phyloP scores from a whole-genome alignment of 2,329 filamentous ascomycete species.

The Fusarium domesticum region DNA sequence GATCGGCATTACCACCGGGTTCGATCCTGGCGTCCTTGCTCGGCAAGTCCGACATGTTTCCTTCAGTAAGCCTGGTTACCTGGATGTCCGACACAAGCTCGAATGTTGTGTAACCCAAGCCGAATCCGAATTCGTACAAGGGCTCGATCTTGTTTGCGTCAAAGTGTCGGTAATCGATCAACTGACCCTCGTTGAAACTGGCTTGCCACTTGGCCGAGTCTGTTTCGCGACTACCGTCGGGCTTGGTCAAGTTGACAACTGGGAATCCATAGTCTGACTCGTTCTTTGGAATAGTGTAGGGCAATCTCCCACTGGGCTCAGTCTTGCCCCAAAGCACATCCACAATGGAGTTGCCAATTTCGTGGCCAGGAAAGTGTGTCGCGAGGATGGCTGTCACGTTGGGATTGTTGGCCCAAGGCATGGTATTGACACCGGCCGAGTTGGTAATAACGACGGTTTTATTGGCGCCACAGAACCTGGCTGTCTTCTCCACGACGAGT shows the following conservation, averaged over 20 bases:
- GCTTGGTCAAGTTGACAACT: constrained; percentile 41
- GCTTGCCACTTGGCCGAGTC: constrained; percentile 42
- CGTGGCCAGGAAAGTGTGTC: constrained; percentile 69
- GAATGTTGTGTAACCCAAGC: constrained; percentile 66
- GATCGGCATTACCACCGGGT: constrained; percentile 55
- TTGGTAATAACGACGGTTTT: constrained; percentile 67
- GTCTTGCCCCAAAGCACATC: constrained; percentile 67
- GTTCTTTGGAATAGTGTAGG: constrained; percentile 67
- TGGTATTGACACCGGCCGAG: constrained; percentile 65
- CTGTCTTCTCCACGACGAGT: constrained; percentile 58
- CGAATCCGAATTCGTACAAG: constrained; percentile 65
- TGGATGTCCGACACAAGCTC: constrained; percentile 42
- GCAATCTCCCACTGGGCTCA: constrained; percentile 65
- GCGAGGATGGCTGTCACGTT: constrained; percentile 66
- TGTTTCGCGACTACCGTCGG: constrained; percentile 36
- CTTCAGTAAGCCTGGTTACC: constrained; percentile 18
- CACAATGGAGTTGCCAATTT: constrained; percentile 64
- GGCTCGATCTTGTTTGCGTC: constrained; percentile 58
- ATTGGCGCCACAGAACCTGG: constrained; percentile 57
- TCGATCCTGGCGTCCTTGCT: no score
- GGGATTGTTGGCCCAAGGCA: constrained; percentile 64
- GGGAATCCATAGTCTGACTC: constrained; percentile 48
- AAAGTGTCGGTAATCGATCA: constrained; percentile 67
- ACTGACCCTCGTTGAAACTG: constrained; percentile 60
- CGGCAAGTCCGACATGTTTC: constrained; percentile 26